Conservation (phyloP, 176 grass and related monocot species). For the Carex scoparia region DNA sequence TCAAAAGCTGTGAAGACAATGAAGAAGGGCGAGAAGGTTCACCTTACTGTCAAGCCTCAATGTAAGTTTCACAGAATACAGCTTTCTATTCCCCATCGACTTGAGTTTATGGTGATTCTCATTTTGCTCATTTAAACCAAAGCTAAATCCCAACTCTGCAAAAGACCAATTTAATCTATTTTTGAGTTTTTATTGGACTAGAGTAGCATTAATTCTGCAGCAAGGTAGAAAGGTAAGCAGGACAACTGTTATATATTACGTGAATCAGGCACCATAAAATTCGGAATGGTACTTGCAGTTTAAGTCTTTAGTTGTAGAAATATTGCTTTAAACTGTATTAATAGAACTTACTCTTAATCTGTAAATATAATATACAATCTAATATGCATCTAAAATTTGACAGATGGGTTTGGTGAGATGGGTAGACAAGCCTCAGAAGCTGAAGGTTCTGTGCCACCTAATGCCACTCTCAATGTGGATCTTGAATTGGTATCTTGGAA, state of each 20-base stretch:
- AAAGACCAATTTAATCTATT: neutral
- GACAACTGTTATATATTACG: neutral
- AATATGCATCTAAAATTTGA: slow-evolving; percentile 1
- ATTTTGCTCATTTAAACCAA: neutral
- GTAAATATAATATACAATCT: neutral
- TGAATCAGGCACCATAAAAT: neutral
- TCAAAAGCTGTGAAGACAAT: slow-evolving; percentile 74
- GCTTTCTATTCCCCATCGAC: neutral
- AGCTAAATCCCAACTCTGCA: neutral
- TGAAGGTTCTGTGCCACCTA: slow-evolving; percentile 47
- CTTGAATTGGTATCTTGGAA: slow-evolving; percentile 78
- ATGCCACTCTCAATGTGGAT: slow-evolving; percentile 47
- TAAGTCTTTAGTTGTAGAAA: neutral
- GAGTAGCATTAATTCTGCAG: neutral
- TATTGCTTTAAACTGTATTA: neutral
- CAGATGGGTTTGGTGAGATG: slow-evolving; percentile 71
- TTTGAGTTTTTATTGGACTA: neutral
- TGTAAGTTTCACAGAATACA: slow-evolving; percentile 44
- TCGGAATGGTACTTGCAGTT: neutral
- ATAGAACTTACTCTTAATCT: neutral
- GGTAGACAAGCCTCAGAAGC: slow-evolving; percentile 34
- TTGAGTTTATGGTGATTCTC: neutral
- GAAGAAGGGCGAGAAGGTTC: slow-evolving; percentile 75
- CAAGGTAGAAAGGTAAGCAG: neutral
- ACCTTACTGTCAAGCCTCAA: slow-evolving; percentile 60